Percentiles rank a stretch among this genome's conserved stretches.
phyloP scores from a whole-genome alignment of 108 stramenopile genomes.

The Aurantiochytrium sp. region DNA sequence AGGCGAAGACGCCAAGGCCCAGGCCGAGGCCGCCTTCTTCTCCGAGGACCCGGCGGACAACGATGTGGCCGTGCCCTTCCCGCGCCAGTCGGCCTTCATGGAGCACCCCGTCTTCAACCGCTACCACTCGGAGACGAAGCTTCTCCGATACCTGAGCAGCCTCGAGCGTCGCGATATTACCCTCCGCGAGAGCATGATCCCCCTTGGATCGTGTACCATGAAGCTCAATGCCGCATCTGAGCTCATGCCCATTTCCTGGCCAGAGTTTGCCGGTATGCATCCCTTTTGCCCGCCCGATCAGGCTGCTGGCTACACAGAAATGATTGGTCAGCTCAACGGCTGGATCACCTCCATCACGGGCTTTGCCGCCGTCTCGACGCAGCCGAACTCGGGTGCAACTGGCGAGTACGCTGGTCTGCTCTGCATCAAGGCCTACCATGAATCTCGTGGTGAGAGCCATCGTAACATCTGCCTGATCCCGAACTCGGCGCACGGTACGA shows the following conservation, averaged over 20 bases:
- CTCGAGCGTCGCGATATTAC: slow-evolving; percentile 93
- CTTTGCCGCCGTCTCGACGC: slow-evolving; percentile 92
- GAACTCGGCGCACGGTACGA: slow-evolving; percentile 96
- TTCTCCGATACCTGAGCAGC: slow-evolving; percentile 92
- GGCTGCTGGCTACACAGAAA: slow-evolving; percentile 79
- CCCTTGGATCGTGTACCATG: slow-evolving; percentile 98
- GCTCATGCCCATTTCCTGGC: slow-evolving; percentile 99
- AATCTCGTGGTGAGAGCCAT: slow-evolving; percentile 69
- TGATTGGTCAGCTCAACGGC: slow-evolving; percentile 83
- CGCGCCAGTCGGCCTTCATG: slow-evolving; percentile 47
- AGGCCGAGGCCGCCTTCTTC: background rate
- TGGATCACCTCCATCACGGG: slow-evolving; percentile 95
- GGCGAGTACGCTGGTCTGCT: slow-evolving; percentile 95
- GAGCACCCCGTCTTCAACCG: slow-evolving; percentile 89
- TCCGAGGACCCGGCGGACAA: background rate
- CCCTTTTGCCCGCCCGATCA: slow-evolving; percentile 93
- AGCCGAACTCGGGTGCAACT: slow-evolving; percentile 95
- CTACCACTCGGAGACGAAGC: slow-evolving; percentile 91
- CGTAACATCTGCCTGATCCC: slow-evolving; percentile 96
- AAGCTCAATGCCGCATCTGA: slow-evolving; percentile 95
- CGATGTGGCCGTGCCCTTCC: background rate
- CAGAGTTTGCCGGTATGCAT: slow-evolving; percentile 87
- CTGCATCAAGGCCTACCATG: slow-evolving; percentile 80
- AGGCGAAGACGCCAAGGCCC: slow-evolving; percentile 10
- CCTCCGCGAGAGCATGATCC: slow-evolving; percentile 96